phyloP scores from a whole-genome alignment of 1,284 basidiomycete species.

The Melampsora occidentalis region DNA sequence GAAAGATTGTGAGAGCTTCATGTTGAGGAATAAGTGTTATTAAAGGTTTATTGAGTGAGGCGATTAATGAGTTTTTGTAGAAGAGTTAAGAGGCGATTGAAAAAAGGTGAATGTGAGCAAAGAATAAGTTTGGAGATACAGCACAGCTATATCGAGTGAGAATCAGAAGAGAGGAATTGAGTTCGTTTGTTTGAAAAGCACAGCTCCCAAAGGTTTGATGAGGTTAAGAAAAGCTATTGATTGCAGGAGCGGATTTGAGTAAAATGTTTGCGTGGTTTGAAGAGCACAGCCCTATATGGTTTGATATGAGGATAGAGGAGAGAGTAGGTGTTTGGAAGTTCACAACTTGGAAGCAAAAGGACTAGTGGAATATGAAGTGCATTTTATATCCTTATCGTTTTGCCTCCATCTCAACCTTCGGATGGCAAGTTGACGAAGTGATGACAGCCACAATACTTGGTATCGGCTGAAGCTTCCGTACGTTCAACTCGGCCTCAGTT shows the following conservation, averaged over 20 bases:
- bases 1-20: slow-evolving; percentile 43
- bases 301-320: background rate
- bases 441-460: too few relatives aligned
- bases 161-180: too few relatives aligned
- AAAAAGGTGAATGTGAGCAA: background rate
- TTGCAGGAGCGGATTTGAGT: background rate
- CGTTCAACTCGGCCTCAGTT: too few relatives aligned
- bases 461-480: too few relatives aligned
- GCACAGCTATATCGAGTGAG: background rate
- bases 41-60: background rate
- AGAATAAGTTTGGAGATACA: background rate
- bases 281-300: background rate
- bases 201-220: background rate
- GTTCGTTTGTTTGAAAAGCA: too few relatives aligned
- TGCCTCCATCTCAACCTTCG: too few relatives aligned
- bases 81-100: background rate
- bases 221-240: background rate
- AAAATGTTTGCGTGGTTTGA: background rate
- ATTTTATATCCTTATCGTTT: too few relatives aligned
- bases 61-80: background rate
- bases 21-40: slow-evolving; percentile 3
- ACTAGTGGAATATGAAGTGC: too few relatives aligned
- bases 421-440: too few relatives aligned
- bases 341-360: too few relatives aligned
- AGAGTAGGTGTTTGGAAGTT: too few relatives aligned